Evolutionary conservation across 805 yeast genomes (phyloP), one percentile per base, ranked within the genome.

Genomic region (Cyberlindnera samutprakarnensis): DNA sequence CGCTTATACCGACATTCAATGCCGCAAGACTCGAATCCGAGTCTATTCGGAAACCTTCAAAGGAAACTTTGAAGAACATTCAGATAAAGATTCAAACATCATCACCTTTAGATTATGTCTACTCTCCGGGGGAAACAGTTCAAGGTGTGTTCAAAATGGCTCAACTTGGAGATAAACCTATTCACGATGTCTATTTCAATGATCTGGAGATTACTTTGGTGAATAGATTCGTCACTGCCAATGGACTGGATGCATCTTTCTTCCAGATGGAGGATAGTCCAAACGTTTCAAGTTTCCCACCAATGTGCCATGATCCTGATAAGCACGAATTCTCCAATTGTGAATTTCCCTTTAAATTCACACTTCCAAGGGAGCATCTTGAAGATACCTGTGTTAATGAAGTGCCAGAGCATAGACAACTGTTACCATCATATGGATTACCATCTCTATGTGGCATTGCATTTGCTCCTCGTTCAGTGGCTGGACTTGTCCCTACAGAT

Each of bases 181-280:
- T 34, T 26, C 33, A 32, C 5, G 47, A 38, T 30, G 17, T 46
- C 13, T 37, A 31, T 30, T 46, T 44, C 41, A 44, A 44, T 23
- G 43, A 39, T 22, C 25, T 46, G 13, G 43, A 43, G 31, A 44
- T 46, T 30, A 33, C 23, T 21, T 37, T 46, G 13, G 34, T 42
- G 25, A 43, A 39, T 30, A 32, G 32, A 17, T 31, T 43, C 27
- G 31, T 28, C 12, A 38, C 42, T 4, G 28, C 40, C 1, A 18
- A 32, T n/a, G 33, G 35, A 4, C 14, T 14, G 7, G 37, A 32
- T 20, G 23, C 34, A 3, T 12, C 24, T 6, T 41, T 36, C 36
- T 45, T 45, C 37, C 19, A 38, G 6, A 45, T 45, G 49, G 39
- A 36, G 10, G 30, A 43, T 30, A 36, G 28, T 12, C 49, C 49